phyloP scores from a whole-genome alignment of 108 stramenopile genomes.

The Pelagomonas calceolata region DNA sequence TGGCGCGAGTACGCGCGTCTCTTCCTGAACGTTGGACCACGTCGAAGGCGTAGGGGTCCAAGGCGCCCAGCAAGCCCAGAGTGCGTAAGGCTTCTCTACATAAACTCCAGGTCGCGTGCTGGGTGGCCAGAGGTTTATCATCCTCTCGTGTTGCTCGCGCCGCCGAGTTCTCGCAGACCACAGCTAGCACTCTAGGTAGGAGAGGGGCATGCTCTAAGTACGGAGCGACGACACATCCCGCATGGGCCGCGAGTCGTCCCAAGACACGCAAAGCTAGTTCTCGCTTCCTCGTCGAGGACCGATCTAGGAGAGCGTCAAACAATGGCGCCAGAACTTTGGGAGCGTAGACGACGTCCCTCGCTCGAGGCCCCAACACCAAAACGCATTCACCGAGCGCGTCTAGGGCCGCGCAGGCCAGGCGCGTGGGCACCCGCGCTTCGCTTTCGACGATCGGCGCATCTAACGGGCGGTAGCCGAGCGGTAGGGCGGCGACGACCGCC shows the following conservation, averaged over 20 bases:
- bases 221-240: constrained; percentile 78
- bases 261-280: constrained; percentile 72
- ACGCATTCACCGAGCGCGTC: constrained; percentile 86
- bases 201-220: constrained; percentile 83
- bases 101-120: constrained; percentile 67
- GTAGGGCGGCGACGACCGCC: constrained; percentile 14
- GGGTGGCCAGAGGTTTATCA: too few relatives aligned
- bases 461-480: constrained; percentile 5
- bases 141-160: too few relatives aligned
- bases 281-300: constrained; percentile 69
- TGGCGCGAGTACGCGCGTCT: too few relatives aligned
- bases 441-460: constrained; percentile 56
- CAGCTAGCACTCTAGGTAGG: constrained; percentile 60
- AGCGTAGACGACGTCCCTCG: constrained; percentile 11
- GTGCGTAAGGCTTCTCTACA: constrained; percentile 81
- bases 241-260: constrained; percentile 74
- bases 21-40: constrained; percentile 18
- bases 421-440: constrained; percentile 52
- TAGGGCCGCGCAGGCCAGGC: constrained; percentile 65
- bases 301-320: constrained; percentile 73
- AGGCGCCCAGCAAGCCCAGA: constrained; percentile 81
- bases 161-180: constrained; percentile 49
- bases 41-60: constrained; percentile 77
- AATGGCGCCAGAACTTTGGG: constrained; percentile 60
- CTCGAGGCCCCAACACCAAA: constrained; percentile 46